Percentiles rank a stretch among this genome's conserved stretches.
Evolutionary conservation across 2,329 filamentous ascomycete species (phyloP).

Genomic region (Clarireedia paspali): DNA sequence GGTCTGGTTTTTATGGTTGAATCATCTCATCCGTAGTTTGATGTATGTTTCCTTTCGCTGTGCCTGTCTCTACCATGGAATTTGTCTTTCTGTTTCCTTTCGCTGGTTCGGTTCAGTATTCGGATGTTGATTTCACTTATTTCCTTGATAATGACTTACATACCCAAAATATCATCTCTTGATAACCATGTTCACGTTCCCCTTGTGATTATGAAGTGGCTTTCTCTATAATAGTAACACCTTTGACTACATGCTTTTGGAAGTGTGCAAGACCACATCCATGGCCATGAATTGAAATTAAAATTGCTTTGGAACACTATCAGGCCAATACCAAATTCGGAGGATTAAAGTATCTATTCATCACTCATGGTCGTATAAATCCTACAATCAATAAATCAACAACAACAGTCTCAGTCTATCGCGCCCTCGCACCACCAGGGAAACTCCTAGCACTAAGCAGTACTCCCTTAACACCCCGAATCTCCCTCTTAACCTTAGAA

Average conservation of each 20-base stretch:
- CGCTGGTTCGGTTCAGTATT: too few species aligned
- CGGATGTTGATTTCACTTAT: background rate
- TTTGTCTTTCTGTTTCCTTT: too few species aligned
- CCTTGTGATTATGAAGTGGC: background rate
- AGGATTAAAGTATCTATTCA: background rate
- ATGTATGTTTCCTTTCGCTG: too few species aligned
- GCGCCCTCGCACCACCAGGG: slow-evolving; percentile 33
- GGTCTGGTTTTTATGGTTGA: too few species aligned
- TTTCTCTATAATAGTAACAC: too few species aligned
- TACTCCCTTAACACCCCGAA: slow-evolving; percentile 71
- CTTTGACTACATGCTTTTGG: background rate
- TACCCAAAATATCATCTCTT: background rate
- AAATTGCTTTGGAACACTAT: too few species aligned
- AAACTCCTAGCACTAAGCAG: slow-evolving; percentile 70
- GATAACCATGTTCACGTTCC: background rate
- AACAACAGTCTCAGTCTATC: background rate
- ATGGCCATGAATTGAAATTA: too few species aligned
- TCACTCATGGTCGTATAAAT: slow-evolving; percentile 6
- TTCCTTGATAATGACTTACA: background rate
- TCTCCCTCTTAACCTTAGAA: slow-evolving; percentile 64
- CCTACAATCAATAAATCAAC: background rate
- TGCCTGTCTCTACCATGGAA: too few species aligned
- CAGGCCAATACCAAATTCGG: background rate
- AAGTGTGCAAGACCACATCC: background rate
- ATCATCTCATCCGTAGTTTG: too few species aligned